Evolutionary conservation across 2,329 filamentous ascomycete genomes (phyloP), one percentile per base, ranked within the genome.

Genomic region (Botrytis tulipae): DNA sequence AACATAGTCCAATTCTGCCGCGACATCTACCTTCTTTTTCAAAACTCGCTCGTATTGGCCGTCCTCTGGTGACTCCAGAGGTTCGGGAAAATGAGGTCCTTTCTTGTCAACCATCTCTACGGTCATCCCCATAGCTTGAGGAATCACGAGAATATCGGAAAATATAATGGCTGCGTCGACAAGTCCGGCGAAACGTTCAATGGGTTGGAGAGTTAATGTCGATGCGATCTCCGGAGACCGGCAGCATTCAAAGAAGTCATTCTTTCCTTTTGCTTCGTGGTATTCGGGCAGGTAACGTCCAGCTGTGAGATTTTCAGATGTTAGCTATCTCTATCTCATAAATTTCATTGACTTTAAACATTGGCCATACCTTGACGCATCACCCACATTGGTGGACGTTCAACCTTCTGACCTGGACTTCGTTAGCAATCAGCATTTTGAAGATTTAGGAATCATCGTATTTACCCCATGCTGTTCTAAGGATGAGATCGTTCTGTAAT

Each of bases 31-130:
- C 20, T 93, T 80, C 80, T 91, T 90, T 78, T 87, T 86, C 83
- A 98, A 87, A 74, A 98, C 87, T 80, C 92, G 86, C 77, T 86
- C 86, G 84, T 97, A 98, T 83, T 98, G 95, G 76, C 88, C 88
- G 81, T 98, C 95, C 70, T 91, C 87, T 4, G 96, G 95, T 57
- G 88, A 90, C 81, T 88, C 87, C 74, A 99, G 87, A 22, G 96
- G 96, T 65, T 92, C 85, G 0, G 96, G 96, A 82, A 99, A 99
- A 82, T 97, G 93, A 18, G 96, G 96, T 0, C 96, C 96, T 83
- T 97, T 97, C 84, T 96, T 97, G 83, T 98, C 95, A 18, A 98
- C 87, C 96, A 99, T 99, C 83, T 98, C 93, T 42, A 99, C 96
- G n/a, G 88, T 87, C 96, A 99, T 99, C 1, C 96, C 96, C 90